These are phyloP conservation scores for Taiozyma onychis DNA, from an alignment of 1,139 yeast species.

Conservation along the genomic window DNA sequence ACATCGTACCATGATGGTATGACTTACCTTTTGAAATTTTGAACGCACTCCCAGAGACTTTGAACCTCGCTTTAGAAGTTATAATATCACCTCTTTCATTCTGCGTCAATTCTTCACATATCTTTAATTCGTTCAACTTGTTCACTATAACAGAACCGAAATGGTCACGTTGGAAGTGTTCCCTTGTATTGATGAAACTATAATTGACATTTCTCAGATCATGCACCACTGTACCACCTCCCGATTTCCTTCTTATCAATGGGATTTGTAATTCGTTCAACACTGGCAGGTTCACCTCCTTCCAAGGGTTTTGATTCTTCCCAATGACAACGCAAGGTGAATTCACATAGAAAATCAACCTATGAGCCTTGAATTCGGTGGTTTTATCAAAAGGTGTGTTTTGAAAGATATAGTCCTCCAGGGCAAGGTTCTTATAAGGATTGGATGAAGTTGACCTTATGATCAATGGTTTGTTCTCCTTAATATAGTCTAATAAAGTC, in stretches of 20 bases:
- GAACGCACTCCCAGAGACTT: conserved; percentile 48
- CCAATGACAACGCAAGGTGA: conserved; percentile 90
- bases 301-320: conserved; percentile 93
- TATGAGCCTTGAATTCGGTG: conserved; percentile 29
- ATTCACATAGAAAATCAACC: conserved; percentile 72
- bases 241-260: conserved; percentile 72
- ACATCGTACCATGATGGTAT: conserved; percentile 96
- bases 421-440: conserved; percentile 74
- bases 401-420: conserved; percentile 74
- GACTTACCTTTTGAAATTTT: conserved; percentile 49
- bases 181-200: conserved; percentile 70
- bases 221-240: conserved; percentile 98
- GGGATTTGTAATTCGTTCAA: conserved; percentile 55
- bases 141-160: conserved; percentile 18
- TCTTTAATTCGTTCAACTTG: conserved; percentile 2
- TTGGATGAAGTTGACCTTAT: conserved; percentile 45
- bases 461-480: conserved; percentile 13
- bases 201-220: conserved; percentile 90
- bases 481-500: conserved; percentile 12
- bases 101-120: conserved; percentile 34
- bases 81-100: conserved; percentile 81
- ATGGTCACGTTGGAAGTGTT: conserved; percentile 39
- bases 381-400: conserved; percentile 42
- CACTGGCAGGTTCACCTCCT: conserved; percentile 67
- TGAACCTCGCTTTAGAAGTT: conserved; percentile 44